A percentile compares a stretch with the other conserved stretches of the same genome.
Conservation (phyloP, 495 filamentous ascomycete species). For the Hypoxylon intermedium region DNA sequence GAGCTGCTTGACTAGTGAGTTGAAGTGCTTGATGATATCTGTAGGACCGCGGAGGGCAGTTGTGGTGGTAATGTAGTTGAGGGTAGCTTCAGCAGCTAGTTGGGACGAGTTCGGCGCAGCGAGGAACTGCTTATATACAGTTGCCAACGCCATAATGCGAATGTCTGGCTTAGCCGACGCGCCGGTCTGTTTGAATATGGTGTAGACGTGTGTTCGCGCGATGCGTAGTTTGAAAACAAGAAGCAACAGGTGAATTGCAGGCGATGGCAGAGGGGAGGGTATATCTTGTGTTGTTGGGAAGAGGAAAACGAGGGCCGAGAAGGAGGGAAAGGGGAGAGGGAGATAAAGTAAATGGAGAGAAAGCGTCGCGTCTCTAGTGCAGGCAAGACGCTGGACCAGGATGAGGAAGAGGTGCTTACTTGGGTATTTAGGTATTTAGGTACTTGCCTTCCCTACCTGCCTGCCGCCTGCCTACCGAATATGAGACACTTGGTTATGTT, state of each 20-base stretch:
- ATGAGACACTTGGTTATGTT: conserved; percentile 31
- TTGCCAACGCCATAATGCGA: conserved; percentile 66
- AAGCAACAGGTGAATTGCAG: not conserved
- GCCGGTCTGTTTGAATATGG: conserved; percentile 8
- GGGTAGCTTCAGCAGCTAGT: conserved; percentile 72
- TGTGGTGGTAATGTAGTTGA: conserved; percentile 93
- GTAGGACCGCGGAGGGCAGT: conserved; percentile 71
- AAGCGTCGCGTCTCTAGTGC: conserved; percentile 23
- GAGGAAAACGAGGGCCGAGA: conserved; percentile 12
- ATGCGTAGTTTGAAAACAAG: not conserved
- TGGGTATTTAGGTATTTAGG: conserved; percentile 15
- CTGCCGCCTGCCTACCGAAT: not conserved
- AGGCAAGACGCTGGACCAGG: conserved; percentile 6
- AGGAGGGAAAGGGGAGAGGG: conserved; percentile 6
- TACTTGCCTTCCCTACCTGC: conserved; percentile 15
- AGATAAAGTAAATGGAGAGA: not conserved
- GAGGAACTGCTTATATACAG: conserved; percentile 80
- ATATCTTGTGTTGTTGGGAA: not conserved
- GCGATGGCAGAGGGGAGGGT: not conserved
- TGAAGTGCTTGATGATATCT: conserved; percentile 80
- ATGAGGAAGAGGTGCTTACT: conserved; percentile 20
- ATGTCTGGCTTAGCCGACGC: conserved; percentile 10
- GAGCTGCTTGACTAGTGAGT: conserved; percentile 66
- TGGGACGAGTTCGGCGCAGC: conserved; percentile 68
- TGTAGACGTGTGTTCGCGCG: conserved; percentile 9